Evolutionary conservation across 202 grass and related monocot genomes (phyloP).

Genomic region (Setaria italica): DNA sequence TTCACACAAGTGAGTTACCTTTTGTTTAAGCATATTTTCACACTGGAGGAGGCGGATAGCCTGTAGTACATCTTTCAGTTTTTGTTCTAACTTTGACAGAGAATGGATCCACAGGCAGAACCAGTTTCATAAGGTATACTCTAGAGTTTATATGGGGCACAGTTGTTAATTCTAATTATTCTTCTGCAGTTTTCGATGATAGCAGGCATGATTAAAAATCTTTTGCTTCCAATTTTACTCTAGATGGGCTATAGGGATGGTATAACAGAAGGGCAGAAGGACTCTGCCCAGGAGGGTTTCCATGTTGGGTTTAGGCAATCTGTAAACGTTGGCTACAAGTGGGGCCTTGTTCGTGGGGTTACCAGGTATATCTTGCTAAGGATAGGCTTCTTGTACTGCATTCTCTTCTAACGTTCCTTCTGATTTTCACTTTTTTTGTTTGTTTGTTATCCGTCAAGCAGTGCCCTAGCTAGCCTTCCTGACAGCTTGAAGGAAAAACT

Average conservation of each 20-base stretch:
- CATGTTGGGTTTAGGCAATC: constrained; percentile 86
- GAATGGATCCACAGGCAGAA: constrained; percentile 68
- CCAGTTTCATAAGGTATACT: constrained; percentile 75
- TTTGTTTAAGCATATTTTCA: constrained; percentile 71
- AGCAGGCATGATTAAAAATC: not conserved
- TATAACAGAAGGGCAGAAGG: constrained; percentile 81
- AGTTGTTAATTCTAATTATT: constrained; percentile 13
- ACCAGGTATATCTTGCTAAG: constrained; percentile 51
- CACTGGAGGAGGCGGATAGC: constrained; percentile 64
- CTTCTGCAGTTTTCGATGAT: not conserved
- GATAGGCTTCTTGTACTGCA: not conserved
- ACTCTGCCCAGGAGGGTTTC: constrained; percentile 83
- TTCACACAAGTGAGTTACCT: constrained; percentile 53
- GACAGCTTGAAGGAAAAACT: constrained; percentile 60
- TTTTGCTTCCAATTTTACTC: constrained; percentile 27
- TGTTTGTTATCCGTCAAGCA: constrained; percentile 40
- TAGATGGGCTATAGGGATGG: constrained; percentile 96
- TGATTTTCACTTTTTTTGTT: not conserved
- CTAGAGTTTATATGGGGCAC: not conserved
- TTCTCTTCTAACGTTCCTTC: not conserved
- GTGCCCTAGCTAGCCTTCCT: constrained; percentile 66
- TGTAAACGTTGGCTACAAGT: constrained; percentile 65
- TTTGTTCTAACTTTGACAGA: constrained; percentile 57
- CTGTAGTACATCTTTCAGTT: constrained; percentile 51
- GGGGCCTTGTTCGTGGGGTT: constrained; percentile 85